These are phyloP conservation scores for Graphiopsis chlorocephala DNA, from an alignment of 2,329 filamentous ascomycete genomes.

Conservation along the genomic window DNA sequence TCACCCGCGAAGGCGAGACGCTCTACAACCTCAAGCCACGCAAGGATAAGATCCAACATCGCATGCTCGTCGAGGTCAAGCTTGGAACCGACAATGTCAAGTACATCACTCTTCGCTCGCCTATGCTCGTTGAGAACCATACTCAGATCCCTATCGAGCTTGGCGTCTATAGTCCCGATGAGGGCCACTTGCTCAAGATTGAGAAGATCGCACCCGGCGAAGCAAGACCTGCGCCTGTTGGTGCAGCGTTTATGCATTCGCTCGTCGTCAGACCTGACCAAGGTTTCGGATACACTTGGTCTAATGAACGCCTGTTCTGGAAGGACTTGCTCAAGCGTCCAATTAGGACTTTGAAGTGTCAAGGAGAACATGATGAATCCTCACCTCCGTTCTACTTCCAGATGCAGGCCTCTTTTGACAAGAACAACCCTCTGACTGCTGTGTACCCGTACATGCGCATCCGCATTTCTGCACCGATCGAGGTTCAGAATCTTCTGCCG, in stretches of 20 bases:
- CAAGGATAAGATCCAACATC: conserved; percentile 79
- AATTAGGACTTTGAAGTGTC: conserved; percentile 83
- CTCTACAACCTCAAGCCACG: conserved; percentile 86
- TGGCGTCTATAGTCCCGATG: conserved; percentile 81
- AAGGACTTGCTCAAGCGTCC: conserved; percentile 81
- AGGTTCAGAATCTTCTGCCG: conserved; percentile 89
- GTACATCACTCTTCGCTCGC: conserved; percentile 92
- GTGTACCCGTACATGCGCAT: conserved; percentile 94
- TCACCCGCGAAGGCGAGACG: conserved; percentile 92
- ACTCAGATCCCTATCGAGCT: conserved; percentile 95
- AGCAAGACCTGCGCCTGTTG: conserved; percentile 83
- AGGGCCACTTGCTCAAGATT: conserved; percentile 91
- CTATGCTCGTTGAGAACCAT: conserved; percentile 88
- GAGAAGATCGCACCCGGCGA: conserved; percentile 96
- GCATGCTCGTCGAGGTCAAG: conserved; percentile 85
- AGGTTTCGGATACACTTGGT: conserved; percentile 96
- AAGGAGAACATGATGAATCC: conserved; percentile 75
- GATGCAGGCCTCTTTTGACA: conserved; percentile 81
- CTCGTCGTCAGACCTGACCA: conserved; percentile 87
- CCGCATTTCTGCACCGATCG: conserved; percentile 85
- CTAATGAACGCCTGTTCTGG: conserved; percentile 86
- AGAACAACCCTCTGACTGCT: conserved; percentile 75
- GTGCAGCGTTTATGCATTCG: conserved; percentile 85
- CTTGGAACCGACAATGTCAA: conserved; percentile 96
- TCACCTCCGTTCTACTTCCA: conserved; percentile 92